A percentile compares a stretch with the other conserved stretches of the same genome.
These are phyloP conservation scores for Botrytis cinerea DNA, from an alignment of 2,329 filamentous ascomycete species.

Conservation along the genomic window DNA sequence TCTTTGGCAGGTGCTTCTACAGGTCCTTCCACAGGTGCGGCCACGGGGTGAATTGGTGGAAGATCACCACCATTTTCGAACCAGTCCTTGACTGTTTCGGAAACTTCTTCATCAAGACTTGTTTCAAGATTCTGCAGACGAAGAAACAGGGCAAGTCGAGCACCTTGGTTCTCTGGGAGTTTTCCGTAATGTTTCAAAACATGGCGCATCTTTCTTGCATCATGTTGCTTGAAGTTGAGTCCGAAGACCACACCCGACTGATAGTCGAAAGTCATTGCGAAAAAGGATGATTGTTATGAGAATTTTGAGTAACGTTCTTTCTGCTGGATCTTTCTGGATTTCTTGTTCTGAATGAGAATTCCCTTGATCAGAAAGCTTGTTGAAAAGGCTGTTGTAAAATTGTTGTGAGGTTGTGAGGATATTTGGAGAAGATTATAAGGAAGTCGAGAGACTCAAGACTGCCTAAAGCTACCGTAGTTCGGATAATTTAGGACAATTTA, in stretches of 20 bases:
- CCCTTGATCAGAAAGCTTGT: background rate
- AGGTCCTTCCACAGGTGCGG: background rate
- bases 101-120: slow-evolving; percentile 26
- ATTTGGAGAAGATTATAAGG: background rate
- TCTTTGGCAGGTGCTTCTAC: too few relatives aligned
- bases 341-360: too few relatives aligned
- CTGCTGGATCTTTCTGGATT: too few relatives aligned
- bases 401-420: background rate
- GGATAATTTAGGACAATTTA: background rate
- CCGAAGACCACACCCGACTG: slow-evolving; percentile 29
- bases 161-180: slow-evolving; percentile 25
- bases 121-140: slow-evolving; percentile 26
- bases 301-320: too few relatives aligned
- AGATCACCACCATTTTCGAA: slow-evolving; percentile 28
- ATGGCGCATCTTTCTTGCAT: slow-evolving; percentile 32
- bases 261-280: slow-evolving; percentile 1
- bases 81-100: slow-evolving; percentile 29
- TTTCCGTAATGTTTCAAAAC: slow-evolving; percentile 28
- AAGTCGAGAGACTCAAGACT: background rate
- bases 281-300: background rate
- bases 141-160: slow-evolving; percentile 27
- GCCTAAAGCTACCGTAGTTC: background rate
- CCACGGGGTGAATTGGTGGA: background rate
- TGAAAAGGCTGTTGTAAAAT: background rate
- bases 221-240: slow-evolving; percentile 32